Base-by-base conservation (phyloP, 2,329 filamentous ascomycete genomes). In the Lizonia empirigonia region DNA sequence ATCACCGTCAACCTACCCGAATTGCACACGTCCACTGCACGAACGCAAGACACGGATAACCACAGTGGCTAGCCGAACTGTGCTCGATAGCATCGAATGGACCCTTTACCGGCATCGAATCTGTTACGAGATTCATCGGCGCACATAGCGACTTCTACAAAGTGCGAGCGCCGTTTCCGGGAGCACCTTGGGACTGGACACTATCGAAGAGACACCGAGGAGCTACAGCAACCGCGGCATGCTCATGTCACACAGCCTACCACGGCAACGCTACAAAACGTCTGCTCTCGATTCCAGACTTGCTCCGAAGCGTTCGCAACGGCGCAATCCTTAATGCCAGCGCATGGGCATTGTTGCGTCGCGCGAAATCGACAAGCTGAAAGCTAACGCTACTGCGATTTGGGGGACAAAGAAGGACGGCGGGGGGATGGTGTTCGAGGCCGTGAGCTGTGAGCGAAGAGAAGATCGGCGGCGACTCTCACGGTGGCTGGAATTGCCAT, bases 141-240 rank as follows among this genome's bases (percentile, higher is more conserved):
- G 56, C 67, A 69, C 65, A 70, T 68, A 62, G 68, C 65, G 59
- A 62, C 62, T 62, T 55, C 63, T 56, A 62, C 53, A 54, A 50
- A 56, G 37, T 49, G 54, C 32, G 45, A 27, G 44, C 40, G 53
- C 50, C 39, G 45, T 53, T 49, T 50, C 38, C 37, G 58, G 57
- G 58, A 42, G 38, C 53, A 60, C 56, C 50, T 61, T 51, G 44
- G 61, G 57, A 57, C 53, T 58, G 45, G 58, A 60, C 52, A 57
- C 53, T 57, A 55, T 53, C 38, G 56, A 42, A 15, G 27, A 34
- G 29, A 30, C 12, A 5, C 23, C 20, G 23, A 42, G 59, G 23
- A 59, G 56, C 62, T 58, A 63, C 59, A 53, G 50, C 23, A 55
- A 47, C 55, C 50, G 40, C 44, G 60, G 54, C 59, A 65, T 63